Evolutionary conservation across 768 basidiomycete genomes (phyloP).

Genomic region (Clitopilus passeckerianus): DNA sequence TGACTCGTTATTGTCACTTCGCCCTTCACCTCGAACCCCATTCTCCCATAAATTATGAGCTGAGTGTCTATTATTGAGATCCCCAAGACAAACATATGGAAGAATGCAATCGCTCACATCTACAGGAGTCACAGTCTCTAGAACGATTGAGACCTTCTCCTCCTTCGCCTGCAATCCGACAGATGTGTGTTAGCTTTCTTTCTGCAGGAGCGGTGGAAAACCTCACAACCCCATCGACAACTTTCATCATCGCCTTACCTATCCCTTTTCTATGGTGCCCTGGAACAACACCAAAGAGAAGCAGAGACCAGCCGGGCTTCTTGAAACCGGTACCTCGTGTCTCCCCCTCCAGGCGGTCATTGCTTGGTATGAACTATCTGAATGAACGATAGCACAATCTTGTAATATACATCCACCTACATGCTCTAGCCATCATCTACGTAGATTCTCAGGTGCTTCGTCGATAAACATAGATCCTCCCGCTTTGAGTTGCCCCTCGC

Average conservation of each 20-base stretch:
- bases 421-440: neutral
- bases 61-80: neutral
- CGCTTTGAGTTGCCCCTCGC: neutral
- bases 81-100: no score
- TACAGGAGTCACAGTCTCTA: conserved; percentile 22
- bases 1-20: conserved; percentile 3
- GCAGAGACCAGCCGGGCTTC: conserved; percentile 2
- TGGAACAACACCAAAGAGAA: conserved; percentile 6
- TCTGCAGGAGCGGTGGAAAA: neutral
- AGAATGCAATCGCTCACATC: conserved; percentile 10
- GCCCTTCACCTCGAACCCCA: conserved; percentile 10
- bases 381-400: neutral
- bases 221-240: conserved; percentile 15
- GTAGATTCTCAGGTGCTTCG: neutral
- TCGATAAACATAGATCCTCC: neutral
- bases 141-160: conserved; percentile 10
- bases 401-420: neutral
- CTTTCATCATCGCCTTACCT: conserved; percentile 14
- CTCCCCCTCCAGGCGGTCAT: conserved; percentile 6
- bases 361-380: conserved; percentile 16
- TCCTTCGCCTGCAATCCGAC: conserved; percentile 10
- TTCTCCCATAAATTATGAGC: neutral
- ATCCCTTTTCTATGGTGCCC: conserved; percentile 3
- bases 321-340: conserved; percentile 11
- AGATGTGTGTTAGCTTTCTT: no score